A percentile compares a stretch with the other conserved stretches of the same genome.
phyloP scores from a whole-genome alignment of 2,329 filamentous ascomycete species.

The Fusarium heterosporum region DNA sequence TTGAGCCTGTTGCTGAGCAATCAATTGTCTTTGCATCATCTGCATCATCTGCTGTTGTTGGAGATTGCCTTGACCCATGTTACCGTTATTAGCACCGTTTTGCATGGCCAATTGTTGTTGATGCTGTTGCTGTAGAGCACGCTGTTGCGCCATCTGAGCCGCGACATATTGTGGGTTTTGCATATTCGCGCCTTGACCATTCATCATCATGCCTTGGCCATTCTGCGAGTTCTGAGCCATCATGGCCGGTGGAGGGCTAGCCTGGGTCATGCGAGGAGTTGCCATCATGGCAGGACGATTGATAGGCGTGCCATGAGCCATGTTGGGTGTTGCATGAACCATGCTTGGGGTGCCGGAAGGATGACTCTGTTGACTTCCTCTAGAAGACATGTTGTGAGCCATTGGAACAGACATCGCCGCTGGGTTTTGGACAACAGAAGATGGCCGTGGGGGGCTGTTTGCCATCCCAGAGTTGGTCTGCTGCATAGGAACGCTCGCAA shows the following conservation, averaged over 20 bases:
- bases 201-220: constrained; percentile 64
- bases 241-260: constrained; percentile 70
- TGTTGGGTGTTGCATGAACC: constrained; percentile 70
- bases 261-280: constrained; percentile 72
- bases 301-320: constrained; percentile 70
- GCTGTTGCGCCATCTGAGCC: constrained; percentile 61
- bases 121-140: constrained; percentile 54
- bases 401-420: constrained; percentile 69
- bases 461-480: constrained; percentile 75
- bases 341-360: constrained; percentile 72
- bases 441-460: constrained; percentile 73
- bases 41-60: constrained; percentile 56
- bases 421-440: constrained; percentile 72
- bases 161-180: constrained; percentile 55
- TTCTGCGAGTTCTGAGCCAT: constrained; percentile 69
- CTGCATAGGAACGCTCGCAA: constrained; percentile 72
- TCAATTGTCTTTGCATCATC: constrained; percentile 54
- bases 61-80: constrained; percentile 54
- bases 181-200: constrained; percentile 58
- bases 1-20: constrained; percentile 53
- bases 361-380: constrained; percentile 75
- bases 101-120: constrained; percentile 59
- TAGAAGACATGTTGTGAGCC: constrained; percentile 71
- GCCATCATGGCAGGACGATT: constrained; percentile 62
- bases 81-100: constrained; percentile 52